Percentiles rank a stretch among this genome's conserved stretches.
Evolutionary conservation across 2,329 filamentous ascomycete genomes (phyloP).

Genomic region (Botrytis sinoallii): DNA sequence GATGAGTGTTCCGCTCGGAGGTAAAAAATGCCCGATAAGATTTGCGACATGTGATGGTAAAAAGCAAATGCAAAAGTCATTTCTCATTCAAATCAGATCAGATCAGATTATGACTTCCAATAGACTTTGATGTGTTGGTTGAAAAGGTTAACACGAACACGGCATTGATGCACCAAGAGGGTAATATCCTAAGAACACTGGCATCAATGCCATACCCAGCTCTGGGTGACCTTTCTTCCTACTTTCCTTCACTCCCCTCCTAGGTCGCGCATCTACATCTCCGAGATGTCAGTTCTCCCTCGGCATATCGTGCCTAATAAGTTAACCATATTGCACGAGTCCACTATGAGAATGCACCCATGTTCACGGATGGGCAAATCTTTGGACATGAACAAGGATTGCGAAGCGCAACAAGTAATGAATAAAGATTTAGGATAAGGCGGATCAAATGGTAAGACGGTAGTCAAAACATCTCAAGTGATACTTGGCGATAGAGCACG

Average conservation of each 20-base stretch:
- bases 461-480: neutral
- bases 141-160: neutral
- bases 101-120: no score
- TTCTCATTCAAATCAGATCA: neutral
- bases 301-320: slow-evolving; percentile 8
- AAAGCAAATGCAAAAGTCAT: neutral
- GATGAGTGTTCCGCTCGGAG: neutral
- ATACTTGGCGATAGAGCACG: neutral
- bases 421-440: neutral
- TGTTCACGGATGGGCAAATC: neutral
- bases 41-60: slow-evolving; percentile 3
- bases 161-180: neutral
- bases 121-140: neutral
- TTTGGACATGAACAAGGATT: neutral
- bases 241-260: neutral
- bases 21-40: neutral
- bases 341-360: neutral
- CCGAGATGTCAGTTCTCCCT: neutral
- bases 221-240: neutral
- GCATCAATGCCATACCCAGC: neutral
- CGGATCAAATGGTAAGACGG: neutral
- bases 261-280: neutral
- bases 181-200: no score
- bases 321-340: neutral
- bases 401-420: neutral